Evolutionary conservation across 2,329 filamentous ascomycete species (phyloP).

Genomic region (Botrytis aclada): DNA sequence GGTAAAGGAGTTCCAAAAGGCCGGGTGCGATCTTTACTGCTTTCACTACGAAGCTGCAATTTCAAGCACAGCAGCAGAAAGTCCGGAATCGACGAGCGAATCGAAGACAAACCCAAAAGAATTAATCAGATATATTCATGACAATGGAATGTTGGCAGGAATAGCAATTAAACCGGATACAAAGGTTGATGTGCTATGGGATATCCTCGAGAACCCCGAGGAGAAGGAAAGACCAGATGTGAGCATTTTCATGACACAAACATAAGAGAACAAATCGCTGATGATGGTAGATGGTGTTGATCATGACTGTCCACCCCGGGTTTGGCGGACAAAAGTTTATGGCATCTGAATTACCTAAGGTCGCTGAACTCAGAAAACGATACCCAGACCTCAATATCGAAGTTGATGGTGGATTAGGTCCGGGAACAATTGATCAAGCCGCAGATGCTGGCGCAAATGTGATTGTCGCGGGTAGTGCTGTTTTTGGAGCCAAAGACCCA

Average conservation of each 20-base stretch:
- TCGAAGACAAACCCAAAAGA: constrained; percentile 77
- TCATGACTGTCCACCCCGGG: constrained; percentile 97
- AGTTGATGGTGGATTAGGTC: constrained; percentile 88
- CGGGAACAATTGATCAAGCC: constrained; percentile 86
- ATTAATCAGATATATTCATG: constrained; percentile 87
- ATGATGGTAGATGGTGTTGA: constrained; percentile 77
- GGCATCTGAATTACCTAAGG: constrained; percentile 92
- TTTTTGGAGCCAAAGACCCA: constrained; percentile 90
- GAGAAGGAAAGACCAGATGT: constrained; percentile 84
- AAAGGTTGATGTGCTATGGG: constrained; percentile 85
- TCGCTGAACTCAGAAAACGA: constrained; percentile 72
- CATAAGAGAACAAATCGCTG: constrained; percentile 16
- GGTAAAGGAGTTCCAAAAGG: constrained; percentile 91
- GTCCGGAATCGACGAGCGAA: constrained; percentile 66
- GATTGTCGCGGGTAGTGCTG: constrained; percentile 93
- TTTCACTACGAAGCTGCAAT: constrained; percentile 98
- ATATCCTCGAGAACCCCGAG: constrained; percentile 72
- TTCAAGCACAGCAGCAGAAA: constrained; percentile 75
- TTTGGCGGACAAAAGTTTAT: constrained; percentile 99
- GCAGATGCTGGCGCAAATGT: constrained; percentile 96
- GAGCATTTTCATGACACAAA: constrained; percentile 42
- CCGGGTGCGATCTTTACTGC: constrained; percentile 97
- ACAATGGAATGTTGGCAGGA: constrained; percentile 81
- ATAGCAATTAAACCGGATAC: constrained; percentile 96
- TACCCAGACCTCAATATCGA: constrained; percentile 96